Evolutionary conservation across 768 basidiomycete species (phyloP).

Genomic region (Pleurotus citrinopileatus): DNA sequence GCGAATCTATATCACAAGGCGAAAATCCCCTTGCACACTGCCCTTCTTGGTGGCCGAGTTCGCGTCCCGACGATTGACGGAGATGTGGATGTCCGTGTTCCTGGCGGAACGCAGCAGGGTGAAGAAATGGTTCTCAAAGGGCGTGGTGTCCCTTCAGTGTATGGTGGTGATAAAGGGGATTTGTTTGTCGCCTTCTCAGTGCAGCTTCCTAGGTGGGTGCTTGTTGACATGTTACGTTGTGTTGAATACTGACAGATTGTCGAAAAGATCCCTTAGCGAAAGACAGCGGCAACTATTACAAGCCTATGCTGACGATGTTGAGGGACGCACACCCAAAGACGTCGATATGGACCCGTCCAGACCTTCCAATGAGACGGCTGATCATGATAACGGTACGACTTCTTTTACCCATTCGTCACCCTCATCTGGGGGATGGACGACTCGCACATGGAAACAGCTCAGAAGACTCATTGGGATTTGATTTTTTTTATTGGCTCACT

Average conservation of each 20-base stretch:
- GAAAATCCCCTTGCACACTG: slow-evolving; percentile 86
- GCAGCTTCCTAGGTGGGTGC: slow-evolving; percentile 80
- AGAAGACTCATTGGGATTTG: slow-evolving; percentile 69
- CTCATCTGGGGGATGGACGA: slow-evolving; percentile 63
- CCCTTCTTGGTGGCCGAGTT: slow-evolving; percentile 89
- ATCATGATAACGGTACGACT: slow-evolving; percentile 71
- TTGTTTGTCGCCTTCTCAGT: slow-evolving; percentile 87
- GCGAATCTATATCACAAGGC: slow-evolving; percentile 88
- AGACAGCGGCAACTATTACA: slow-evolving; percentile 87
- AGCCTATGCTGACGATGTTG: slow-evolving; percentile 90
- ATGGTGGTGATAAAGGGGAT: slow-evolving; percentile 68
- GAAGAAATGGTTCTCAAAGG: slow-evolving; percentile 95
- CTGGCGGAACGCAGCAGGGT: slow-evolving; percentile 91
- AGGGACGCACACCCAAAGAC: slow-evolving; percentile 46
- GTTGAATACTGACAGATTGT: background rate
- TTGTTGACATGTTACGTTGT: background rate
- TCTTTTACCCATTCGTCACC: slow-evolving; percentile 59
- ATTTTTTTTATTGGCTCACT: slow-evolving; percentile 49
- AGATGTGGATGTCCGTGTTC: slow-evolving; percentile 91
- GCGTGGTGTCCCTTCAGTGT: slow-evolving; percentile 71
- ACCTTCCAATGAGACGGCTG: background rate
- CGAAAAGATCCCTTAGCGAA: slow-evolving; percentile 70
- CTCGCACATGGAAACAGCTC: slow-evolving; percentile 65
- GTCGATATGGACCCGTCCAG: background rate
- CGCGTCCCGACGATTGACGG: slow-evolving; percentile 94